Base-by-base conservation (phyloP, 23 red algal species). In the Gracilaria caudata region DNA sequence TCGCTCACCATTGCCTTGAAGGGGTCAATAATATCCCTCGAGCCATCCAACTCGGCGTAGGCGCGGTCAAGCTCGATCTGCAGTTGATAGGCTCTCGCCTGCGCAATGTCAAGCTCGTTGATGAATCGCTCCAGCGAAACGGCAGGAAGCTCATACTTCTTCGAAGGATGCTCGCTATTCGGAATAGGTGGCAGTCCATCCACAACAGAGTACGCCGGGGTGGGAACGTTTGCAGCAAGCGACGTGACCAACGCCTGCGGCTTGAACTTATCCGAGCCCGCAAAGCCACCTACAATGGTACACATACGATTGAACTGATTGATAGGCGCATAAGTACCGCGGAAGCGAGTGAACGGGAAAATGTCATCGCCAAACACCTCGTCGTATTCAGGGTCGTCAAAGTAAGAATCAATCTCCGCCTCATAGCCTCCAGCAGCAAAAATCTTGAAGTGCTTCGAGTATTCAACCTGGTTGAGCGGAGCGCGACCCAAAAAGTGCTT, bases 341-440 rank as follows among this genome's bases (percentile, higher is more conserved):
- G 93, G 79, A 95, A 90, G 40, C 86, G 80, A 23, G 80, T 89
- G 66, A 73, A 95, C 40, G 93, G 93, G 37, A 95, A 65, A n/a
- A 54, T 53, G 53, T 95, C 93, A 0, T 81, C 81, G 23, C 93
- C 93, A 95, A 95, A 95, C 49, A 91, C 93, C 19, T 83, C 57
- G 38, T 82, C 78, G 63, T 95, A 95, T 47, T 95, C 93, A 24
- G 74, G 78, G 37, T 83, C 80, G 72, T 95, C 85, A 75, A 95
- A 89, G 78, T 91, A 95, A 13, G 85, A 90, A 61, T 95, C 93
- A 33, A 95, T 84, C 68, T 91, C 86, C 0, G 84, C 84, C 30
- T 95, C 93, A 74, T 86, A 95, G 21, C 93, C 93, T 25, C 83
- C 75, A 19, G 76, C 82, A 75, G 86, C 93, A 85, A 86, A 95